A percentile compares a stretch with the other conserved stretches of the same genome.
phyloP scores from a whole-genome alignment of 495 filamentous ascomycete species.

The Annulohypoxylon nitens region DNA sequence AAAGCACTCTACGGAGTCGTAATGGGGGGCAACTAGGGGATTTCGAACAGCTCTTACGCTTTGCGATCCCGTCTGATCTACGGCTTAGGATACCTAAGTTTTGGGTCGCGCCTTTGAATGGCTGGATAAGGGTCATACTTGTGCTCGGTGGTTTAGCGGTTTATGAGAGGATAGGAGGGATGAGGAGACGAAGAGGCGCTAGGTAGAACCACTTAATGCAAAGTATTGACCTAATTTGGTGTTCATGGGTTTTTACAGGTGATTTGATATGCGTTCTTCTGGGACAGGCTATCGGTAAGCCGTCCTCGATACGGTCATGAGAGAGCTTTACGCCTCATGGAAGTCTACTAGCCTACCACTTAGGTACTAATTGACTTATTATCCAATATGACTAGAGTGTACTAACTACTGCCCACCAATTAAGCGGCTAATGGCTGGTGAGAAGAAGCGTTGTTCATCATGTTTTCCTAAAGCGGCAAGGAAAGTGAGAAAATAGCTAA shows the following conservation, averaged over 20 bases:
- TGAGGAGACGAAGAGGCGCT: background rate
- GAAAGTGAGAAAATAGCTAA: conserved; percentile 28
- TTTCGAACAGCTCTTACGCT: background rate
- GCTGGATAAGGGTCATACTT: conserved; percentile 6
- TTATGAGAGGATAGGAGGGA: background rate
- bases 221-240: background rate
- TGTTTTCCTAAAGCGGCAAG: conserved; percentile 20
- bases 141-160: conserved; percentile 5
- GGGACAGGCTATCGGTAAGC: background rate
- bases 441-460: background rate
- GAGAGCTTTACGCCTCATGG: background rate
- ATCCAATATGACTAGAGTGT: background rate
- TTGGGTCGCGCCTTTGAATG: background rate
- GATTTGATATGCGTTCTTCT: background rate
- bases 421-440: background rate
- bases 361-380: background rate
- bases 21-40: background rate
- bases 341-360: background rate
- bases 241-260: background rate
- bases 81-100: background rate
- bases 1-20: conserved; percentile 10
- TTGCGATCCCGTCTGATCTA: background rate
- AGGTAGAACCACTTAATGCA: conserved; percentile 18
- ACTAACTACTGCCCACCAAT: background rate
- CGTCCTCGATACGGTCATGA: background rate